Evolutionary conservation across 768 basidiomycete species (phyloP), one percentile per base, ranked within the genome.

Genomic region (Lactarius vividus): DNA sequence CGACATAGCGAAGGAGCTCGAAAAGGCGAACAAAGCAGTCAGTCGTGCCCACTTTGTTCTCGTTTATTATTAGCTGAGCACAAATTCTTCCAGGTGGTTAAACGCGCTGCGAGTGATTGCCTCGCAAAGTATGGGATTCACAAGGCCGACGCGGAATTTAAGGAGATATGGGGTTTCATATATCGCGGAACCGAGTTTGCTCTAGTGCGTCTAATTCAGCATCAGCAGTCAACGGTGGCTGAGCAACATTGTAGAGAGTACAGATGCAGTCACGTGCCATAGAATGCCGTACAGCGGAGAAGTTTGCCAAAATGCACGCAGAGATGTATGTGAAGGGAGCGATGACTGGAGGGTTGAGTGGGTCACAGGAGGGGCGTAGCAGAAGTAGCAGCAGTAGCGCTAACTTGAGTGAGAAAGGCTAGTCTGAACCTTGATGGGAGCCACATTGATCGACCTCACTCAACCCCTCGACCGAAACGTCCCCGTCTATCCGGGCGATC

Each of bases 1-100:
- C 10, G 80, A 67, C 75, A 82, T 75, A 73, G 78, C 56, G 37
- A 64, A 72, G 33, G 73, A 77, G 62, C 70, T 84, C 49, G 88
- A 89, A 76, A 82, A 79, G 70, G 77, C 79, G 6, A 90, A 89
- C 72, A 89, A 86, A 74, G 81, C 80, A 67, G 88, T 89, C 67
- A 71, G 81, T 74, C 23, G 3, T 31, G 26, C 33, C 42, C 13
- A 4, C 46, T 31, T 5, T 58, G 26, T n/a, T 13, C 26, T 28
- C 11, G 49, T 49, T 37, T 29, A 35, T 31, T n/a, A 16, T 56
- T 13, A 46, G 23, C n/a, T 29, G 5, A 28, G 46, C 26, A 26
- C 65, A 18, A 1, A 31, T 8, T 26, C 33, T 28, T 31, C 4
- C 60, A 81, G 82, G 72, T 76, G 49, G 69, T 83, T 29, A 83